Percentiles rank a stretch among this genome's conserved stretches.
phyloP scores from a whole-genome alignment of 768 basidiomycete genomes.

The Leccinum boreale region DNA sequence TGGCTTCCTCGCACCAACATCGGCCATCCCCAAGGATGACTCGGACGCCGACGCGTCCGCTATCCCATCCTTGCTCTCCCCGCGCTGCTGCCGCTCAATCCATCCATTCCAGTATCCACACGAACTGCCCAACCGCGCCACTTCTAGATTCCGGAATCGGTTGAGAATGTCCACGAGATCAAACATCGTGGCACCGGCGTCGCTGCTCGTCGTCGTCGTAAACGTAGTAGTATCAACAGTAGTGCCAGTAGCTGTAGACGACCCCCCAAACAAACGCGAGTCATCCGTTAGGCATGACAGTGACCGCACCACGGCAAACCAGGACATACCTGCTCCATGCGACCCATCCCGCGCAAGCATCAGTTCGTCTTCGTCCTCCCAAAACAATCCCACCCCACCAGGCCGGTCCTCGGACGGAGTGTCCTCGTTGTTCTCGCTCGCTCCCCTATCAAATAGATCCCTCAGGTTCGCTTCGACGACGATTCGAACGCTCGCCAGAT shows the following conservation, averaged over 20 bases:
- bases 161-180: conserved; percentile 25
- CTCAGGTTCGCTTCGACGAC: conserved; percentile 51
- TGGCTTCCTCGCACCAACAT: conserved; percentile 5
- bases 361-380: conserved; percentile 27
- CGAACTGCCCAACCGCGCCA: conserved; percentile 38
- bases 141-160: conserved; percentile 33
- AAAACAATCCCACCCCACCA: conserved; percentile 20
- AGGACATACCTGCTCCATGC: conserved; percentile 4
- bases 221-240: background rate
- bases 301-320: too few relatives aligned
- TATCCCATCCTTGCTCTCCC: background rate
- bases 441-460: conserved; percentile 29
- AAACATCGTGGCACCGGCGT: background rate
- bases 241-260: background rate
- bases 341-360: background rate
- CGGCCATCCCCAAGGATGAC: background rate
- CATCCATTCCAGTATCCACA: conserved; percentile 39
- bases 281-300: background rate
- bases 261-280: background rate
- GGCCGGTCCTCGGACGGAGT: background rate
- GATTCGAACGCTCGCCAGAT: conserved; percentile 47
- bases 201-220: background rate
- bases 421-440: background rate
- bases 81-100: conserved; percentile 9
- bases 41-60: background rate